Base-by-base conservation (phyloP, 2,329 filamentous ascomycete genomes). In the Aspergillus phoenicis region DNA sequence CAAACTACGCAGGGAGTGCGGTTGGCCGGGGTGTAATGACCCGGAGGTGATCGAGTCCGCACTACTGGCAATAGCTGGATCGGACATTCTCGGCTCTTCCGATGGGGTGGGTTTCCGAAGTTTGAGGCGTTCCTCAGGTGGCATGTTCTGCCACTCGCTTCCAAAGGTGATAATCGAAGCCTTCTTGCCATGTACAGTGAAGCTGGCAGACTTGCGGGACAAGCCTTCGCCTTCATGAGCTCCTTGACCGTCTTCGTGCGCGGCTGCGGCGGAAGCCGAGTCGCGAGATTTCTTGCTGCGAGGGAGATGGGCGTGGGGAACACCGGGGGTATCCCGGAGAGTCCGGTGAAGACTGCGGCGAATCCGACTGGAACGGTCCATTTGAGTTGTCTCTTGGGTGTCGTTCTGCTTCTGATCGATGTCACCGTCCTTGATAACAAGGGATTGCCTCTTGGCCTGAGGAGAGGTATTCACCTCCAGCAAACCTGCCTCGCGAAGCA, bases 141-240 rank as follows among this genome's bases (percentile, higher is more conserved):
- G 84, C 77, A 93, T 86, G 61, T 85, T 89, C 70, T 94, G 89
- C 80, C 97, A 88, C 68, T 97, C 94, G n/a, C 89, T 88, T 8
- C 93, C 93, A 73, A 99, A 96, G n/a, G 91, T 96, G 67, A 99
- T 91, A 59, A 99, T 91, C 1, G 93, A 97, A 2, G 95, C 95
- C 77, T 99, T 98, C 81, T 98, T 99, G 62, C 95, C 94, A 71
- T 99, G 95, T 4, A 99, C 89, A 4, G 95, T 96, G 75, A 99
- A 99, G 69, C 91, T 96, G 5, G 92, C 92, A 11, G 91, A 87
- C 11, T 90, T 89, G 52, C 95, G 87, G 6, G 90, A 83, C 11
- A 99, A 82, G 10, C 90, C 87, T 67, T 91, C 90, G 39, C 72
- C 90, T 80, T 78, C 84, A 70, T 62, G 60, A n/a, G 67, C 61